Percentiles rank a stretch among this genome's conserved stretches.
phyloP scores from a whole-genome alignment of 441 rosid species.

The Gossypium davidsonii region DNA sequence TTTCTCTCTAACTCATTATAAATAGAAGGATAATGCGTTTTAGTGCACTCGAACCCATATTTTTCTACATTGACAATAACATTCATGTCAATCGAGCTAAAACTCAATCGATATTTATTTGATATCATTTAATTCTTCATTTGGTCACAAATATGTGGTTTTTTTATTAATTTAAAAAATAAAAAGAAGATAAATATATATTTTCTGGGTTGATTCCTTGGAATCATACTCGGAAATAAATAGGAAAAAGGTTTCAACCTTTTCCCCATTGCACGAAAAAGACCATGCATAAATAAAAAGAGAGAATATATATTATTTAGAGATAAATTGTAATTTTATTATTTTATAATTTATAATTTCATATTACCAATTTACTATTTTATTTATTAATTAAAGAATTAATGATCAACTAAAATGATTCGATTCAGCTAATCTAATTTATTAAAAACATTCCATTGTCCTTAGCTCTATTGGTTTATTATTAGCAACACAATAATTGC shows the following conservation, averaged over 20 bases:
- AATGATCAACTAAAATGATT: neutral
- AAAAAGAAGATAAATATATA: neutral
- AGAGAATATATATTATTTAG: no score
- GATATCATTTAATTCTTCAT: neutral
- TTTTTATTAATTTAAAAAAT: neutral
- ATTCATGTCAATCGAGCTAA: no score
- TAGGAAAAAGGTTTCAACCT: neutral
- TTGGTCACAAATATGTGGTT: neutral
- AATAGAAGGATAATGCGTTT: no score
- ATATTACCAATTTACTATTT: no score
- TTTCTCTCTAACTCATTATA: accelerated
- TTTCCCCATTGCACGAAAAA: neutral
- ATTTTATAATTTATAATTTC: no score
- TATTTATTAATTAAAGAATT: no score
- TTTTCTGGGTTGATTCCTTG: neutral
- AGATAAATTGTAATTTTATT: no score
- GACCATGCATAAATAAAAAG: no score
- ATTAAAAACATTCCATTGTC: neutral
- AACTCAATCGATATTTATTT: neutral
- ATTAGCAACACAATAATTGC: neutral
- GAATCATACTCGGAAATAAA: neutral
- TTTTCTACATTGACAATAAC: no score
- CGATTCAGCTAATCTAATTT: neutral
- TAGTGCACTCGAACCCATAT: no score
- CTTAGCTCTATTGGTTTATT: neutral